These are phyloP conservation scores for Aureobasidium musti DNA, from an alignment of 2,329 filamentous ascomycete species.

Conservation along the genomic window DNA sequence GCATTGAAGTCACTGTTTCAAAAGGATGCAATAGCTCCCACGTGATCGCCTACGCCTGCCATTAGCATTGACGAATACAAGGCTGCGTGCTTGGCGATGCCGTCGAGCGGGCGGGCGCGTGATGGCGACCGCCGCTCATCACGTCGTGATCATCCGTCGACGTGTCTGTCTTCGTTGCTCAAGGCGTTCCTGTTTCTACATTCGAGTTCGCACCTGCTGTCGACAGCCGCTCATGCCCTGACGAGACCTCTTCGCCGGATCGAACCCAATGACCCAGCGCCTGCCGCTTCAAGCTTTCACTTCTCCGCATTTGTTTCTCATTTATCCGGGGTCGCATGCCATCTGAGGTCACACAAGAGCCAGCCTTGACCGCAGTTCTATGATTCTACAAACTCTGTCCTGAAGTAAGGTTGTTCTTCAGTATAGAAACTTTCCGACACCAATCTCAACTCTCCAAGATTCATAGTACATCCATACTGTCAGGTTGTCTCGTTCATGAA, in stretches of 20 bases:
- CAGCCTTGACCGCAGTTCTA: background rate
- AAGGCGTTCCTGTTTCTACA: background rate
- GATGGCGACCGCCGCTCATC: constrained; percentile 11
- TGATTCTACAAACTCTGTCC: background rate
- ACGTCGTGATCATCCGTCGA: constrained; percentile 12
- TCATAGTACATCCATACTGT: background rate
- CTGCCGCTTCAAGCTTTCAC: constrained; percentile 21
- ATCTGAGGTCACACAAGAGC: constrained; percentile 7
- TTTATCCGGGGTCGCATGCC: constrained; percentile 25
- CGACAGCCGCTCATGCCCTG: background rate
- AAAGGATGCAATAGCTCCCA: constrained; percentile 11
- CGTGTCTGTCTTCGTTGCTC: constrained; percentile 17
- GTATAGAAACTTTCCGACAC: background rate
- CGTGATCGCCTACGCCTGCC: constrained; percentile 25
- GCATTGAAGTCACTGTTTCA: constrained; percentile 3
- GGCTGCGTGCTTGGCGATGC: constrained; percentile 21
- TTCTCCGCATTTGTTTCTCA: constrained; percentile 18
- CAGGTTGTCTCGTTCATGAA: background rate
- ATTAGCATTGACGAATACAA: background rate
- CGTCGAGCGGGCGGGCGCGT: constrained; percentile 25
- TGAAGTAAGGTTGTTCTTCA: too few species aligned
- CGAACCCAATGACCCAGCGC: background rate
- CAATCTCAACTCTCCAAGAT: background rate
- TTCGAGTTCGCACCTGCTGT: background rate
- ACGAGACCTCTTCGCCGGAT: background rate